phyloP scores from a whole-genome alignment of 139 green algal genomes.

The Closterium sp. region DNA sequence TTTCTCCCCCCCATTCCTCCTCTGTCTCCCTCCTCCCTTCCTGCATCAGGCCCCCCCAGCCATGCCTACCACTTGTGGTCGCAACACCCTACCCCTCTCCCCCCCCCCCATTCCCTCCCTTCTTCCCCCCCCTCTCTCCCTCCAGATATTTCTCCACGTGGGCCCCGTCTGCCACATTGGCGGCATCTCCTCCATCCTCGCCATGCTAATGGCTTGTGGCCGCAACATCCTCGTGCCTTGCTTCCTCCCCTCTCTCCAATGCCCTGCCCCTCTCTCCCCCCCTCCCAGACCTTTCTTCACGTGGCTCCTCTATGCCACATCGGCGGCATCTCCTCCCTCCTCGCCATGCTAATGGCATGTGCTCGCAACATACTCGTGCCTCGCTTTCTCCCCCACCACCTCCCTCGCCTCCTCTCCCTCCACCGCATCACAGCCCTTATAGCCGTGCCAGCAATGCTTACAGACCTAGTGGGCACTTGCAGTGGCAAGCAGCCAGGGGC shows the following conservation, averaged over 20 bases:
- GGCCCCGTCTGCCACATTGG: slow-evolving; percentile 52
- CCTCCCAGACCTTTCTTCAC: slow-evolving; percentile 63
- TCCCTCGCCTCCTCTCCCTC: slow-evolving; percentile 31
- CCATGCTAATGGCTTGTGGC: slow-evolving; percentile 62
- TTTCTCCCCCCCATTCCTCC: no score
- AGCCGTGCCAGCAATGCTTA: slow-evolving; percentile 82
- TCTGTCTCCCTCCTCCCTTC: no score
- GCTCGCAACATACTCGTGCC: slow-evolving; percentile 62
- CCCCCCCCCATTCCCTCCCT: neutral
- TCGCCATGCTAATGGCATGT: slow-evolving; percentile 73
- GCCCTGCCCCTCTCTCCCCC: neutral
- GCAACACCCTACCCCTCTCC: neutral
- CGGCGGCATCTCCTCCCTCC: slow-evolving; percentile 74
- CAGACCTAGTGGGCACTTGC: slow-evolving; percentile 57
- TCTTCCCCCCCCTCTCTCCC: neutral
- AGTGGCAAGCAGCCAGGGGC: neutral
- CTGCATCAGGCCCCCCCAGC: no score
- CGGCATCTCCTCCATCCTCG: slow-evolving; percentile 68
- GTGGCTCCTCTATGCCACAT: slow-evolving; percentile 78
- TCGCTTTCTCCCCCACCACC: slow-evolving; percentile 5
- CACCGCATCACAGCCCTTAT: slow-evolving; percentile 73
- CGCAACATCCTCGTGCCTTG: neutral
- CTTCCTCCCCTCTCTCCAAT: neutral
- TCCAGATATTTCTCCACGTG: slow-evolving; percentile 64
- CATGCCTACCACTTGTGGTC: no score